phyloP scores from a whole-genome alignment of 108 stramenopile species.

The Mayamaea pseudoterrestris region DNA sequence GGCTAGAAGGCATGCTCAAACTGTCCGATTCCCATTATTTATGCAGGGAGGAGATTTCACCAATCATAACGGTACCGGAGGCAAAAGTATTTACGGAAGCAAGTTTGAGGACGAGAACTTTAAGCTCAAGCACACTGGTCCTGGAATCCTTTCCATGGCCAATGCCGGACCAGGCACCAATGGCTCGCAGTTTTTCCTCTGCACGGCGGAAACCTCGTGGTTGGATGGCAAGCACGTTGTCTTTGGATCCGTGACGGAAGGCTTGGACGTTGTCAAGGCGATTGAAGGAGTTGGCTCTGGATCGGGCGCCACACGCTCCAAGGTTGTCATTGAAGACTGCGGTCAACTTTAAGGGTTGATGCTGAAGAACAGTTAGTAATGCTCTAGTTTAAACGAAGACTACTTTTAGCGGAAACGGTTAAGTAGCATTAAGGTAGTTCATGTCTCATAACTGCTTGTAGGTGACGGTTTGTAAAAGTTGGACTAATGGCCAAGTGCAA shows the following conservation, averaged over 20 bases:
- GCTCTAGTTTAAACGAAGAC: no score
- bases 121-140: slow-evolving; percentile 67
- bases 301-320: slow-evolving; percentile 53
- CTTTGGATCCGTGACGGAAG: slow-evolving; percentile 80
- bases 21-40: not conserved
- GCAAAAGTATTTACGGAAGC: slow-evolving; percentile 26
- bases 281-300: slow-evolving; percentile 79
- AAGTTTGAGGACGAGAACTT: slow-evolving; percentile 91
- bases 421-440: no score
- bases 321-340: slow-evolving; percentile 61
- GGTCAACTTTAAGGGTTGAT: slow-evolving; percentile 84
- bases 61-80: slow-evolving; percentile 79
- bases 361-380: no score
- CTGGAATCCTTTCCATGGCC: slow-evolving; percentile 74
- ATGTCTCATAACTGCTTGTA: no score
- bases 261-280: slow-evolving; percentile 84
- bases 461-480: no score
- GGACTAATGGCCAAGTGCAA: no score
- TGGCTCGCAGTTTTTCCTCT: slow-evolving; percentile 65
- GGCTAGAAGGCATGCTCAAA: not conserved
- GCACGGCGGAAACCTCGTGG: slow-evolving; percentile 88
- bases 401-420: no score
- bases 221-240: slow-evolving; percentile 84
- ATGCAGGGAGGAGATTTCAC: slow-evolving; percentile 89
- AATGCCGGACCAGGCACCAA: slow-evolving; percentile 73